These are phyloP conservation scores for Acacia crassicarpa DNA, from an alignment of 306 rosid species.

Conservation along the genomic window DNA sequence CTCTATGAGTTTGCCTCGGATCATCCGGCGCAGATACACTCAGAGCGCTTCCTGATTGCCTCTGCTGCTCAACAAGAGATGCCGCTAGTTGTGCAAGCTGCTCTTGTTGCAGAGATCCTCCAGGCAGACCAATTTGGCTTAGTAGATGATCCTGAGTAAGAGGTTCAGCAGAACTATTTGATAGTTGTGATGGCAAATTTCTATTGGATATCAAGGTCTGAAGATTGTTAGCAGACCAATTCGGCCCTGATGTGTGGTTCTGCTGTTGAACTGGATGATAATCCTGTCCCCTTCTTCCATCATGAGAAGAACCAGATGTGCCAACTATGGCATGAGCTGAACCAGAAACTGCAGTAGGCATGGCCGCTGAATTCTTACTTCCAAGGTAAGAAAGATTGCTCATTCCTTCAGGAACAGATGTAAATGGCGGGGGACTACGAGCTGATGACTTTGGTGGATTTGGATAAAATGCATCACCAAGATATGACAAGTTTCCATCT, in stretches of 20 bases:
- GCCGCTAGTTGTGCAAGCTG: constrained; percentile 83
- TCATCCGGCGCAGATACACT: constrained; percentile 39
- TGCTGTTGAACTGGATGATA: constrained; percentile 61
- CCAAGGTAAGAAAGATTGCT: constrained; percentile 44
- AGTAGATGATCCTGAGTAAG: constrained; percentile 44
- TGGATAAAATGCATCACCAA: constrained; percentile 44
- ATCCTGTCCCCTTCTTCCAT: constrained; percentile 48
- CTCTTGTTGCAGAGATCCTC: constrained; percentile 63
- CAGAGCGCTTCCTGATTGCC: constrained; percentile 53
- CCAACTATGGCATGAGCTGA: constrained; percentile 39
- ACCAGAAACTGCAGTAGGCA: constrained; percentile 41
- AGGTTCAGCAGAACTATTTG: constrained; percentile 47
- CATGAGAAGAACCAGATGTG: constrained; percentile 40
- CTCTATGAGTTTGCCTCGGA: constrained; percentile 49
- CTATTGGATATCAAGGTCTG: constrained; percentile 49
- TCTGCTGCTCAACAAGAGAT: constrained; percentile 71
- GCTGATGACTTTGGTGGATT: constrained; percentile 45
- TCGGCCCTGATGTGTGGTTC: constrained; percentile 42
- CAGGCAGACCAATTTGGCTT: constrained; percentile 25
- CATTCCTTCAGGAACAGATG: constrained; percentile 56
- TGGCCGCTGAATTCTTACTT: constrained; percentile 48
- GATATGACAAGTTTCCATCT: constrained; percentile 42
- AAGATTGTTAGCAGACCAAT: constrained; percentile 53
- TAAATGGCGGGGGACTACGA: constrained; percentile 33
- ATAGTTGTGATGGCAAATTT: constrained; percentile 42